A percentile compares a stretch with the other conserved stretches of the same genome.
Evolutionary conservation across 768 basidiomycete species (phyloP).

Genomic region (Termitomyces sp.): DNA sequence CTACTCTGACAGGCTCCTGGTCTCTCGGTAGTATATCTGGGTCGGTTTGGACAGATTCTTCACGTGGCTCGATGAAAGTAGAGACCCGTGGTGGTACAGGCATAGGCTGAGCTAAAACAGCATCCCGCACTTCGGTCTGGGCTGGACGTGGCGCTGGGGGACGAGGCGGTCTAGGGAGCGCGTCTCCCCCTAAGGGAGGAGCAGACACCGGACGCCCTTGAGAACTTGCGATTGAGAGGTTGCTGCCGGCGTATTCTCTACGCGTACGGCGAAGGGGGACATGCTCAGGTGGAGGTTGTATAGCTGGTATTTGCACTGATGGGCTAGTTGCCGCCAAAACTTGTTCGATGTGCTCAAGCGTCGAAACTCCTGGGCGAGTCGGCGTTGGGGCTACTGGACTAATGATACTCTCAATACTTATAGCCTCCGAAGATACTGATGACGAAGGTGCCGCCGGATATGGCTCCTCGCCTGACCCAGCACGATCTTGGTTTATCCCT

Average conservation of each 20-base stretch:
- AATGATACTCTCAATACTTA: conserved; percentile 20
- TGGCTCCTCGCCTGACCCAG: conserved; percentile 15
- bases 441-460: conserved; percentile 20
- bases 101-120: neutral
- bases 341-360: conserved; percentile 57
- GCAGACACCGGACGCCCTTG: conserved; percentile 24
- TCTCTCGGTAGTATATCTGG: neutral
- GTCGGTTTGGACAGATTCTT: neutral
- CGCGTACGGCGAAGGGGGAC: conserved; percentile 44
- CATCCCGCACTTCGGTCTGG: neutral
- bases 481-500: conserved; percentile 29
- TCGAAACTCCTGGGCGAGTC: conserved; percentile 40
- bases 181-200: conserved; percentile 14
- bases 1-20: too few species aligned
- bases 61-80: neutral
- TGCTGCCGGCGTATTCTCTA: conserved; percentile 25
- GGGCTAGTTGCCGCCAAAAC: conserved; percentile 41
- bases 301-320: conserved; percentile 14
- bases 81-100: neutral
- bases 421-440: conserved; percentile 22
- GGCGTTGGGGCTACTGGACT: conserved; percentile 40
- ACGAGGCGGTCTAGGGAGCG: neutral
- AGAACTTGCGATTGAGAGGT: conserved; percentile 26
- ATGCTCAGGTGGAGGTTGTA: conserved; percentile 43
- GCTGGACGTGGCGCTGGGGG: neutral